Percentiles rank a stretch among this genome's conserved stretches.
Conservation (phyloP, 768 basidiomycete species). For the Melanogaster broomeanus region DNA sequence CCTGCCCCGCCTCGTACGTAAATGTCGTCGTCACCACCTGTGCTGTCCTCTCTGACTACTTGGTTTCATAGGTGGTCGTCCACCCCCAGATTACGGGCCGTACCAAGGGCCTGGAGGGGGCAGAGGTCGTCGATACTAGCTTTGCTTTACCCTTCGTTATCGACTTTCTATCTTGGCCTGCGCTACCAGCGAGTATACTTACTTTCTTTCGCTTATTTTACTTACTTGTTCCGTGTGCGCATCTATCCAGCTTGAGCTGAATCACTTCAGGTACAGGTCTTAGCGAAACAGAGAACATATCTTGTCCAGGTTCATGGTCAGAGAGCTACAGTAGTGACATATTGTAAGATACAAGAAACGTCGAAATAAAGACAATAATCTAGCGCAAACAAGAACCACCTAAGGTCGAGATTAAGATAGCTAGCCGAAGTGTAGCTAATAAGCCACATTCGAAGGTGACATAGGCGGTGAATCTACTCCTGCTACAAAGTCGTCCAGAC, state of each 20-base stretch:
- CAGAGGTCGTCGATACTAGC: constrained; percentile 44
- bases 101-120: constrained; percentile 72
- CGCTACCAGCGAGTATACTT: constrained; percentile 17
- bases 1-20: constrained; percentile 45
- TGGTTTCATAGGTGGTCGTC: constrained; percentile 53
- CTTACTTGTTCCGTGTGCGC: not conserved
- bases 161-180: not conserved
- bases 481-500: constrained; percentile 60
- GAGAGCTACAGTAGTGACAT: constrained; percentile 1
- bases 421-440: constrained; percentile 5
- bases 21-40: not conserved
- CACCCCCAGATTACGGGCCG: constrained; percentile 85
- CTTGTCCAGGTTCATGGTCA: not conserved
- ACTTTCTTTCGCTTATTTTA: not conserved
- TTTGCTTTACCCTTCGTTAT: not conserved
- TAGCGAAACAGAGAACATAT: not conserved
- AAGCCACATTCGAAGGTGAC: constrained; percentile 3
- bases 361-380: constrained; percentile 16
- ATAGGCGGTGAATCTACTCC: constrained; percentile 14
- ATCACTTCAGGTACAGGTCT: not conserved
- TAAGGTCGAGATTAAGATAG: too few relatives aligned
- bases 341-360: constrained; percentile 20
- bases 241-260: not conserved
- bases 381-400: constrained; percentile 2
- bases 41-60: constrained; percentile 10